These are phyloP conservation scores for Abrus pulchellus DNA, from an alignment of 306 rosid genomes.

Conservation along the genomic window DNA sequence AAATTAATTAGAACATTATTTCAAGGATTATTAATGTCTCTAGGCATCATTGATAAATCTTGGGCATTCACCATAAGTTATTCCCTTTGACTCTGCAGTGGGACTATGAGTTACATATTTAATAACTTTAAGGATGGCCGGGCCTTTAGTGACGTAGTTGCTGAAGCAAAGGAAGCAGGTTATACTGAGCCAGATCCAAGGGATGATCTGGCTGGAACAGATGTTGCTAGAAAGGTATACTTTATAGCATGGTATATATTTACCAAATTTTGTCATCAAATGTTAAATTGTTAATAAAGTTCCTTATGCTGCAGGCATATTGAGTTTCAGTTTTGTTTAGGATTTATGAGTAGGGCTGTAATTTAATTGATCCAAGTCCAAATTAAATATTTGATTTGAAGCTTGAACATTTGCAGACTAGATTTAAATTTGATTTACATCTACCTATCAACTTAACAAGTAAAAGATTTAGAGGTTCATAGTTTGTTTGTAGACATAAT, in stretches of 20 bases:
- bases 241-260: slow-evolving; percentile 17
- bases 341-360: slow-evolving; percentile 5
- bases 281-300: slow-evolving; percentile 31
- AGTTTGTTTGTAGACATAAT: background rate
- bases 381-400: slow-evolving; percentile 31
- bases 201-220: slow-evolving; percentile 95
- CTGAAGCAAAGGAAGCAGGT: slow-evolving; percentile 95
- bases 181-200: slow-evolving; percentile 99
- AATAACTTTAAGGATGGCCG: slow-evolving; percentile 77
- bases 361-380: slow-evolving; percentile 31
- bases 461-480: background rate
- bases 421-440: background rate
- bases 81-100: slow-evolving; percentile 73
- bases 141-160: slow-evolving; percentile 88
- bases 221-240: slow-evolving; percentile 95
- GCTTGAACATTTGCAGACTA: slow-evolving; percentile 11
- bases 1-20: slow-evolving; percentile 30
- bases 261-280: slow-evolving; percentile 38
- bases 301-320: background rate
- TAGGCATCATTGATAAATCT: slow-evolving; percentile 38
- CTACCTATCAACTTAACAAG: slow-evolving; percentile 9
- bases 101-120: slow-evolving; percentile 97
- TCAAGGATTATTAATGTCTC: slow-evolving; percentile 24
- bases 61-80: slow-evolving; percentile 10
- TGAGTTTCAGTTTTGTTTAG: slow-evolving; percentile 32